phyloP scores from a whole-genome alignment of 2,329 filamentous ascomycete genomes.

The Cladophialophora carrionii region DNA sequence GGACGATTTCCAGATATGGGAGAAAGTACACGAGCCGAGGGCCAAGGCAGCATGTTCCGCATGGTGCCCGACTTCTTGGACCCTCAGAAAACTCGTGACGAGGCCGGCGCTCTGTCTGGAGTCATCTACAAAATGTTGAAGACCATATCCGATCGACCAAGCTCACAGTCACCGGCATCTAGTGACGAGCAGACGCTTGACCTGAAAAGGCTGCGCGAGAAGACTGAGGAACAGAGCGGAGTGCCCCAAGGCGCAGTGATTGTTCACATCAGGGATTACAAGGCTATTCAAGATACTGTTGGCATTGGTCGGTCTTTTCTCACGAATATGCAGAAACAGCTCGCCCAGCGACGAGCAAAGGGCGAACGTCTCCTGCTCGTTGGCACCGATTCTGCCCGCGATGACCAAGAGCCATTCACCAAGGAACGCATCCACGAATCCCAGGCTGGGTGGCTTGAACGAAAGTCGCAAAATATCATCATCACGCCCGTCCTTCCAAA shows the following conservation, averaged over 20 bases:
- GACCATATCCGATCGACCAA: conserved; percentile 21
- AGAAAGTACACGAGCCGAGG: conserved; percentile 5
- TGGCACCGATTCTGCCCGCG: conserved; percentile 70
- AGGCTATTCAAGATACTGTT: conserved; percentile 66
- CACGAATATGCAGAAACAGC: conserved; percentile 67
- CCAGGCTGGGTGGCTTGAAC: conserved; percentile 52
- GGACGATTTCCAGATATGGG: conserved; percentile 24
- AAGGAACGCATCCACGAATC: conserved; percentile 51
- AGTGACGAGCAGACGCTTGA: conserved; percentile 31
- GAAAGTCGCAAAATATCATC: conserved; percentile 58
- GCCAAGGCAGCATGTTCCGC: conserved; percentile 10
- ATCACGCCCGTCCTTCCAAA: conserved; percentile 57
- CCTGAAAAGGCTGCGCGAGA: conserved; percentile 49
- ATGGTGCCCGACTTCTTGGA: conserved; percentile 20
- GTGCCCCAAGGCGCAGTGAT: conserved; percentile 54
- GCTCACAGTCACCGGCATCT: neutral
- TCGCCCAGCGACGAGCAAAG: conserved; percentile 71
- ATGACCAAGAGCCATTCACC: conserved; percentile 53
- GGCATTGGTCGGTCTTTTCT: conserved; percentile 71
- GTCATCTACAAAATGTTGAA: conserved; percentile 17
- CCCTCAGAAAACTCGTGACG: conserved; percentile 11
- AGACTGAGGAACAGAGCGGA: conserved; percentile 50
- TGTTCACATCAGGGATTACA: conserved; percentile 78
- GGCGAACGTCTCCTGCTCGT: conserved; percentile 76
- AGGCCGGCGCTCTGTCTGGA: conserved; percentile 2